Evolutionary conservation across 164 flowering plant genomes (phyloP).

Genomic region (Liquidambar formosana): DNA sequence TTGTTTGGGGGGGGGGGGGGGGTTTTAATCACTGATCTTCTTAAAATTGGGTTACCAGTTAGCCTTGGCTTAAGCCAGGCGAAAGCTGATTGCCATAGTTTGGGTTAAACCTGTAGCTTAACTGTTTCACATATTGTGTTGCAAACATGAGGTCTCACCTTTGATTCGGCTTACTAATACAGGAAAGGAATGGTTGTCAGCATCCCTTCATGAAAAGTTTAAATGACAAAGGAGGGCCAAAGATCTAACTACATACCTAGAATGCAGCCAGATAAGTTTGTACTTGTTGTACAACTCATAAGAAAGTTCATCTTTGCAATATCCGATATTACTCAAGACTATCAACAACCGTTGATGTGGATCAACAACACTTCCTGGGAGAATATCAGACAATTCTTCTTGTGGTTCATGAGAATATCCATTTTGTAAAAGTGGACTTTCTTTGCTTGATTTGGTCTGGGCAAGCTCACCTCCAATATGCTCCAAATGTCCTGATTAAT

Average conservation of each 20-base stretch:
- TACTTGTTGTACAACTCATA: constrained; percentile 77
- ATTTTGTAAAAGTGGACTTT: constrained; percentile 48
- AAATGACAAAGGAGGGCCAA: background rate
- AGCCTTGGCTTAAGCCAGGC: background rate
- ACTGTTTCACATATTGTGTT: background rate
- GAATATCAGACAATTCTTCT: constrained; percentile 45
- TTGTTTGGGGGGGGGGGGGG: no score
- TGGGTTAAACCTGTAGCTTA: background rate
- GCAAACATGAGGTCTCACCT: background rate
- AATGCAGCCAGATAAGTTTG: constrained; percentile 74
- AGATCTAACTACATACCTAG: constrained; percentile 44
- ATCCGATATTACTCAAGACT: constrained; percentile 92
- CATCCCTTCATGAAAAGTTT: background rate
- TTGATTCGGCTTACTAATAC: background rate
- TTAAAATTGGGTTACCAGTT: background rate
- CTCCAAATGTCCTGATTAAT: constrained; percentile 75
- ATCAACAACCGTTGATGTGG: constrained; percentile 76
- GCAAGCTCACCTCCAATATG: constrained; percentile 65
- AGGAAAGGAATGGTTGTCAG: background rate
- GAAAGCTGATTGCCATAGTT: background rate
- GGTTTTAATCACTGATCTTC: no score
- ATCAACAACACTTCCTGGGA: constrained; percentile 63
- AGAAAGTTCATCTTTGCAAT: constrained; percentile 93
- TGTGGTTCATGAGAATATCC: constrained; percentile 51
- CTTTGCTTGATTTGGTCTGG: constrained; percentile 52